phyloP scores from a whole-genome alignment of 2,329 filamentous ascomycete genomes.

The Microcyclosporella mali region DNA sequence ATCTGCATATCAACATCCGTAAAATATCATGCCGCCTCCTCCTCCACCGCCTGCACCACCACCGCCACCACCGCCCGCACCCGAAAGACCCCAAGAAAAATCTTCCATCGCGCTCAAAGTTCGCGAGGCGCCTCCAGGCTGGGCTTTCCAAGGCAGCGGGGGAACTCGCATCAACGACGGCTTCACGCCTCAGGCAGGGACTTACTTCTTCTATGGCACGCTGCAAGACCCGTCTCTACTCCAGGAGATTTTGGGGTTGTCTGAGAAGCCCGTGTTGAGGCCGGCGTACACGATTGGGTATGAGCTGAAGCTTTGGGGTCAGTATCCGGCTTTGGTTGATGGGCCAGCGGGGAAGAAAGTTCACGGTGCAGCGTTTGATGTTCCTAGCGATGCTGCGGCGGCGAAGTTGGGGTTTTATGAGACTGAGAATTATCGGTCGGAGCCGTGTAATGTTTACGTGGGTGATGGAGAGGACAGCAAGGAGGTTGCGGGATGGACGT shows the following conservation, averaged over 20 bases:
- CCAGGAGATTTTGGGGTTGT: constrained; percentile 28
- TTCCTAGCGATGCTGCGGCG: constrained; percentile 30
- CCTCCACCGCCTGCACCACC: constrained; percentile 2
- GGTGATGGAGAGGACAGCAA: background rate
- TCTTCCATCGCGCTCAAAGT: constrained; percentile 9
- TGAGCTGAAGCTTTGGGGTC: constrained; percentile 32
- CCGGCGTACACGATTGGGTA: constrained; percentile 31
- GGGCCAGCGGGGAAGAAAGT: constrained; percentile 17
- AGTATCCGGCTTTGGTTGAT: constrained; percentile 38
- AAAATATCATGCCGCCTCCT: no score
- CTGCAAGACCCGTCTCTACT: constrained; percentile 32
- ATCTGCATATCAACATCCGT: no score
- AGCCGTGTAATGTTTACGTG: constrained; percentile 29
- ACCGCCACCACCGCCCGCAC: constrained; percentile 1
- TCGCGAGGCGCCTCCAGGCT: constrained; percentile 3
- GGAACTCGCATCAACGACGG: background rate
- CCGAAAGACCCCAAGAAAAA: background rate
- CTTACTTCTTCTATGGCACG: constrained; percentile 38
- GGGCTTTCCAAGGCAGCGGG: constrained; percentile 3
- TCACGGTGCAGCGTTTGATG: constrained; percentile 29
- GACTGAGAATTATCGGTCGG: constrained; percentile 32
- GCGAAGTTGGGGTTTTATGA: constrained; percentile 33
- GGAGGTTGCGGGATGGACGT: constrained; percentile 5
- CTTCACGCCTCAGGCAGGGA: constrained; percentile 24
- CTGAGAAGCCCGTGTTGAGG: constrained; percentile 19